Conservation (phyloP, 306 rosid species). For the Cicer yamashitae region DNA sequence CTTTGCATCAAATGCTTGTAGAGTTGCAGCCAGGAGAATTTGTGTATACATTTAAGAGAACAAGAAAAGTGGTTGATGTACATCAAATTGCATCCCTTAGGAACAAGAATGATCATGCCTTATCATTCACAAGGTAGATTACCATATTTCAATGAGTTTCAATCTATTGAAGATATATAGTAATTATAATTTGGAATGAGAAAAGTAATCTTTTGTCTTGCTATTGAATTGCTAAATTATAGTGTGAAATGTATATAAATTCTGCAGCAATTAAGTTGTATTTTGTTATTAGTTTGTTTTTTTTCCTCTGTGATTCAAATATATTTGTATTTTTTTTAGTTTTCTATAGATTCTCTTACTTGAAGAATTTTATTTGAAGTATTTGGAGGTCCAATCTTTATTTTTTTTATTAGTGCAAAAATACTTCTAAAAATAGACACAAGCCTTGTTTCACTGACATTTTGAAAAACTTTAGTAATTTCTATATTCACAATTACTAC, state of each 20-base stretch:
- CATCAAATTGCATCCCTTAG: constrained; percentile 14
- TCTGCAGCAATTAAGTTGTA: neutral
- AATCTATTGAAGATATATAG: neutral
- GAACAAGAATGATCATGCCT: constrained; percentile 15
- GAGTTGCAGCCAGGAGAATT: constrained; percentile 2
- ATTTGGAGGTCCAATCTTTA: no score
- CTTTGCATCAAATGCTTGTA: constrained; percentile 1
- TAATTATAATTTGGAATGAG: neutral
- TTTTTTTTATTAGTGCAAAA: neutral
- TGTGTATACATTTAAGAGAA: constrained; percentile 1
- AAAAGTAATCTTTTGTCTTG: neutral
- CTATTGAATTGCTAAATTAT: neutral
- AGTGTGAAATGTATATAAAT: constrained; percentile 5
- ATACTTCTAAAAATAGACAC: neutral
- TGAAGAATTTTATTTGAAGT: neutral
- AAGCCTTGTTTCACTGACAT: constrained; percentile 11
- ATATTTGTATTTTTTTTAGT: neutral
- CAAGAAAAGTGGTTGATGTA: constrained; percentile 13
- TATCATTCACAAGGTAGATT: constrained; percentile 13
- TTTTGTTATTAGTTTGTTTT: neutral
- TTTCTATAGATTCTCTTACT: neutral
- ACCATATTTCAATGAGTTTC: neutral
- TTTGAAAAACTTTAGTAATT: constrained; percentile 12
- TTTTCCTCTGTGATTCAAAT: no score
- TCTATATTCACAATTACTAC: constrained; percentile 37